Conservation (phyloP, 805 yeast genomes). For the Kuraishia cidri region DNA sequence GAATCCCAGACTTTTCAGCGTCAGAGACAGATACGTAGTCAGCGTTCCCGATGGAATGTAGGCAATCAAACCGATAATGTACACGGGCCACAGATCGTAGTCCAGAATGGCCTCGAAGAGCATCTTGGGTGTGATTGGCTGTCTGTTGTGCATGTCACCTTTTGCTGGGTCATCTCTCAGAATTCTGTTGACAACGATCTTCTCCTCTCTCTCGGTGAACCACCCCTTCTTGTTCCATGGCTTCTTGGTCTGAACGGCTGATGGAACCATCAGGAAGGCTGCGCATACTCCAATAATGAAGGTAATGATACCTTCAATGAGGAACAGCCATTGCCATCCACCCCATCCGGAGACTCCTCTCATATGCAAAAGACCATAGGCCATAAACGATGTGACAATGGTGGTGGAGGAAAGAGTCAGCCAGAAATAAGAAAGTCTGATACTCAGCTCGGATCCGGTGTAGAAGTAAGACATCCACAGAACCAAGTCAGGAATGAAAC, state of each 20-base stretch:
- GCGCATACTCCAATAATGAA: slow-evolving; percentile 36
- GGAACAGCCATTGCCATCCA: slow-evolving; percentile 60
- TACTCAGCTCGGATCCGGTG: slow-evolving; percentile 25
- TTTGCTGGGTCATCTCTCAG: slow-evolving; percentile 55
- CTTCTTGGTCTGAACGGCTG: slow-evolving; percentile 18
- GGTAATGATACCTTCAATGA: slow-evolving; percentile 55
- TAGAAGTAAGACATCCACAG: slow-evolving; percentile 27
- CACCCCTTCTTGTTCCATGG: slow-evolving; percentile 21
- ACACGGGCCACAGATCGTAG: slow-evolving; percentile 48
- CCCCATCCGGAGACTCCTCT: slow-evolving; percentile 11
- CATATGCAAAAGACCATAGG: no score
- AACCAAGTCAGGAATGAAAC: slow-evolving; percentile 18
- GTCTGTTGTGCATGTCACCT: slow-evolving; percentile 59
- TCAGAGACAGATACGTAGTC: slow-evolving; percentile 36
- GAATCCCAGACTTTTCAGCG: slow-evolving; percentile 40
- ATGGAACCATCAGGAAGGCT: slow-evolving; percentile 21
- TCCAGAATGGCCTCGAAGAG: slow-evolving; percentile 34
- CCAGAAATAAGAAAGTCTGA: slow-evolving; percentile 45
- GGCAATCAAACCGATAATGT: slow-evolving; percentile 31
- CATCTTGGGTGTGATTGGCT: slow-evolving; percentile 32
- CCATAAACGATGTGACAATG: slow-evolving; percentile 29
- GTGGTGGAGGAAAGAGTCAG: slow-evolving; percentile 24
- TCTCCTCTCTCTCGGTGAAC: slow-evolving; percentile 45
- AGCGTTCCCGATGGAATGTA: slow-evolving; percentile 27
- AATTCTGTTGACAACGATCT: slow-evolving; percentile 47